Evolutionary conservation across 139 green algal genomes (phyloP).

Genomic region (Chlamydomonas sphaeroides): DNA sequence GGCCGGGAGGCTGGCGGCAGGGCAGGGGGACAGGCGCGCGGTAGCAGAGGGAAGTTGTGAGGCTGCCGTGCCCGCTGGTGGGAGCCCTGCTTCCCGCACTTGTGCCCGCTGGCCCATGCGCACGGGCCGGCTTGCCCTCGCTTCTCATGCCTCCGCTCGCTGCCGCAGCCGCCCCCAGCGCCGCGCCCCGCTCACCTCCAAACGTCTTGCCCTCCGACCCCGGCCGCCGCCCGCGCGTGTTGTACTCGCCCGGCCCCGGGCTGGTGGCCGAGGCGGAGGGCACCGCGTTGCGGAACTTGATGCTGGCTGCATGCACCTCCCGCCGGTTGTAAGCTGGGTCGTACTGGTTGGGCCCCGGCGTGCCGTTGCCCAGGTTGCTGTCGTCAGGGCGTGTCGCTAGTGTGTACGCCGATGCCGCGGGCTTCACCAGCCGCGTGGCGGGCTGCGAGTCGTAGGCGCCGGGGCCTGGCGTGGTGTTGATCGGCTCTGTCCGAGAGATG

Average conservation of each 20-base stretch:
- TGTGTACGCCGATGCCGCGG: neutral
- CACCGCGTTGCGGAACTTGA: slow-evolving; percentile 22
- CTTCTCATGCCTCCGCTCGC: too few relatives aligned
- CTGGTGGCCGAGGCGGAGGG: neutral
- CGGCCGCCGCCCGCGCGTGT: neutral
- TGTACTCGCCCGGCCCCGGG: slow-evolving; percentile 27
- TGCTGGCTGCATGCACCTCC: slow-evolving; percentile 7
- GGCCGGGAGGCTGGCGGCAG: too few relatives aligned
- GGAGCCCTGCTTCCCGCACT: too few relatives aligned
- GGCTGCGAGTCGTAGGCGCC: slow-evolving; percentile 32
- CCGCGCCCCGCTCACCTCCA: slow-evolving; percentile 27
- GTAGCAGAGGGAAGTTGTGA: too few relatives aligned
- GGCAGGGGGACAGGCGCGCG: too few relatives aligned
- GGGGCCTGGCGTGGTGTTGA: neutral
- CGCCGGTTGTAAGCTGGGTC: slow-evolving; percentile 6
- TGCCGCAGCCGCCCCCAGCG: too few relatives aligned
- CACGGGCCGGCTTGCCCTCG: too few relatives aligned
- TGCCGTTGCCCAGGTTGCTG: neutral
- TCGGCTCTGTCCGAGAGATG: too few relatives aligned
- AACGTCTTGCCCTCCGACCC: slow-evolving; percentile 23
- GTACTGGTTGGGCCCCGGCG: slow-evolving; percentile 28
- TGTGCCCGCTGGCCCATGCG: too few relatives aligned
- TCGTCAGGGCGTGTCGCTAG: neutral
- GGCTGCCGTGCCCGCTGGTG: too few relatives aligned
- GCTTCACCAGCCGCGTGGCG: neutral